These are phyloP conservation scores for Purpureocillium takamizusanense DNA, from an alignment of 2,329 filamentous ascomycete genomes.

Conservation along the genomic window DNA sequence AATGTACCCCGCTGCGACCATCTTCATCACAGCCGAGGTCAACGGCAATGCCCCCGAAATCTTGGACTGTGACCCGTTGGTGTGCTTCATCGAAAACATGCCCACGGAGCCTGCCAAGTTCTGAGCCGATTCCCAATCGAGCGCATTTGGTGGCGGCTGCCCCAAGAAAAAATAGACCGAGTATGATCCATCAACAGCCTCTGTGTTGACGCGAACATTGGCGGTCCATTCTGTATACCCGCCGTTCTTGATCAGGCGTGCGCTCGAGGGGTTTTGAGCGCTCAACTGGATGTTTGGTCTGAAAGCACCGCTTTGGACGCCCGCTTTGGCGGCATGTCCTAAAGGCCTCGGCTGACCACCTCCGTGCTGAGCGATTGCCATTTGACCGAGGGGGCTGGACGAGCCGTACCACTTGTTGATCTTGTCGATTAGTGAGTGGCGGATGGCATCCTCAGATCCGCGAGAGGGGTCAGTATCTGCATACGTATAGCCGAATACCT, in stretches of 20 bases:
- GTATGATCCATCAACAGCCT: slow-evolving; percentile 52
- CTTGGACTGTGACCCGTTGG: slow-evolving; percentile 20
- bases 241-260: slow-evolving; percentile 25
- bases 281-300: slow-evolving; percentile 17
- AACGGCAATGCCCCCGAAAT: slow-evolving; percentile 43
- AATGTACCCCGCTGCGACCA: slow-evolving; percentile 27
- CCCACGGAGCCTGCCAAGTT: slow-evolving; percentile 55
- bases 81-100: slow-evolving; percentile 37
- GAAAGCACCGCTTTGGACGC: not conserved
- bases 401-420: slow-evolving; percentile 43
- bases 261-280: slow-evolving; percentile 11
- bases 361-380: slow-evolving; percentile 3
- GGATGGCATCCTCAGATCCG: slow-evolving; percentile 14
- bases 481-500: slow-evolving; percentile 66
- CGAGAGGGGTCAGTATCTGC: slow-evolving; percentile 40
- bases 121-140: slow-evolving; percentile 39
- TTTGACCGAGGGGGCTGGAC: slow-evolving; percentile 17
- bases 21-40: slow-evolving; percentile 37
- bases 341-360: not conserved
- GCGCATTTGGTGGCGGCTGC: slow-evolving; percentile 30
- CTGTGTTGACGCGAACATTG: slow-evolving; percentile 54
- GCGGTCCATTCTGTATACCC: slow-evolving; percentile 57
- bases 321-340: not conserved
- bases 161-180: slow-evolving; percentile 61
- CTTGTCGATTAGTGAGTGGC: slow-evolving; percentile 25